Evolutionary conservation across 2,329 filamentous ascomycete species (phyloP).

Genomic region (Cadophora sp.): DNA sequence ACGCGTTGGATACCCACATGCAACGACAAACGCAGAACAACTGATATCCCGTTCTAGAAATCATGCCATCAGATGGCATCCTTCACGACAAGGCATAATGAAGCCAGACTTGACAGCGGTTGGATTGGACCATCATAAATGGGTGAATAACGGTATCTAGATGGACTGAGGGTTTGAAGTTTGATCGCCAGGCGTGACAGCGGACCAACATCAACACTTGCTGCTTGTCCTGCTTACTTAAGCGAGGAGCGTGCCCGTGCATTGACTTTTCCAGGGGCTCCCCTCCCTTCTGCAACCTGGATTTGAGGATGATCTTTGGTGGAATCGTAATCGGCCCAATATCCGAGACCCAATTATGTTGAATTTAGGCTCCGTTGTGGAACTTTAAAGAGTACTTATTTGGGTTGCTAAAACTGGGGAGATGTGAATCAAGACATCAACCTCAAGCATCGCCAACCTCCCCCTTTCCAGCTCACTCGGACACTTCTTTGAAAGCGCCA

Average conservation of each 20-base stretch:
- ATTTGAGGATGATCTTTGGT: not conserved
- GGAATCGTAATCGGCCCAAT: not conserved
- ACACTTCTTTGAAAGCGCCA: not conserved
- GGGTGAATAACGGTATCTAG: not conserved
- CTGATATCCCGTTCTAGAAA: not conserved
- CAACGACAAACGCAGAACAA: not conserved
- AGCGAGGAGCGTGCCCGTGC: conserved; percentile 1
- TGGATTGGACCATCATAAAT: not conserved
- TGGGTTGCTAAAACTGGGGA: no score
- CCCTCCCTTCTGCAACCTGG: not conserved
- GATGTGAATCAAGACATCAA: not conserved
- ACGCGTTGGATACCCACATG: not conserved
- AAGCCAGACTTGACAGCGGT: not conserved
- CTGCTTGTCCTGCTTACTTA: not conserved
- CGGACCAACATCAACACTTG: not conserved
- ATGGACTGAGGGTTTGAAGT: not conserved
- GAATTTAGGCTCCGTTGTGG: not conserved
- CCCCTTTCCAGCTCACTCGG: conserved; percentile 2
- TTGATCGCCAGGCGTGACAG: not conserved
- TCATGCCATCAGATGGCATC: conserved; percentile 6
- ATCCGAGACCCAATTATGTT: conserved; percentile 3
- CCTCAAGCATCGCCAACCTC: not conserved
- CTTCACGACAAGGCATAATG: not conserved
- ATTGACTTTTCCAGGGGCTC: not conserved
- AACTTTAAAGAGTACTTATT: not conserved